Percentiles rank a stretch among this genome's conserved stretches.
Evolutionary conservation across 2,329 filamentous ascomycete species (phyloP).

Genomic region (Aspergillus pseudonomiae): DNA sequence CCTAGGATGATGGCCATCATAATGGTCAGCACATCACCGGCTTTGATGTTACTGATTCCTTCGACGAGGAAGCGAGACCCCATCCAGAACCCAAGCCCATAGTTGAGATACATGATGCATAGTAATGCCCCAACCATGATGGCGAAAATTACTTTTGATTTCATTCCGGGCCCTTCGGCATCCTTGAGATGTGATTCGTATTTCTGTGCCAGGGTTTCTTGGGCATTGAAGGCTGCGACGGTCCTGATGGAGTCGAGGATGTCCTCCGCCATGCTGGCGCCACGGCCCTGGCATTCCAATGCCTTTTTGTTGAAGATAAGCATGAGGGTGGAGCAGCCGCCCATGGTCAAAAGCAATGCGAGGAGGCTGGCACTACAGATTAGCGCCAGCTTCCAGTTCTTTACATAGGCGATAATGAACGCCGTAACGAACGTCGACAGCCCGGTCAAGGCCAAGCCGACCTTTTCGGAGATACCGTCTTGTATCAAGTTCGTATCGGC

Average conservation of each 20-base stretch:
- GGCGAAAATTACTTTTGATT: constrained; percentile 32
- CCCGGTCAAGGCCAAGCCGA: constrained; percentile 73
- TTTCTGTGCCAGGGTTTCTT: constrained; percentile 28
- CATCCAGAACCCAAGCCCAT: constrained; percentile 40
- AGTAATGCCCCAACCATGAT: constrained; percentile 34
- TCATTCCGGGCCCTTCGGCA: constrained; percentile 29
- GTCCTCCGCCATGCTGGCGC: constrained; percentile 54
- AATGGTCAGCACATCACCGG: constrained; percentile 33
- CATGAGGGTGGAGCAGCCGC: constrained; percentile 69
- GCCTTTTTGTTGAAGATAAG: constrained; percentile 76
- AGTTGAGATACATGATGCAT: constrained; percentile 36
- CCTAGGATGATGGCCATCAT: constrained; percentile 39
- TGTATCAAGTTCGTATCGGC: constrained; percentile 89
- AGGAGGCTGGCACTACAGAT: constrained; percentile 80
- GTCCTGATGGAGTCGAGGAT: constrained; percentile 54
- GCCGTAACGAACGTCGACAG: constrained; percentile 80
- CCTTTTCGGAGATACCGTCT: constrained; percentile 88
- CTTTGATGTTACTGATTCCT: constrained; percentile 21
- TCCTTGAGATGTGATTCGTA: constrained; percentile 31
- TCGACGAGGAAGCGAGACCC: constrained; percentile 31
- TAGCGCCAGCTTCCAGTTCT: constrained; percentile 88
- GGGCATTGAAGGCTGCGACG: constrained; percentile 52
- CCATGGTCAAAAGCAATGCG: constrained; percentile 75
- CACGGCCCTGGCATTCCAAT: constrained; percentile 70
- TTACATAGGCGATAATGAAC: constrained; percentile 84